Percentiles rank a stretch among this genome's conserved stretches.
These are phyloP conservation scores for Sugiyamaella novakii DNA, from an alignment of 1,139 yeast species.

Conservation along the genomic window DNA sequence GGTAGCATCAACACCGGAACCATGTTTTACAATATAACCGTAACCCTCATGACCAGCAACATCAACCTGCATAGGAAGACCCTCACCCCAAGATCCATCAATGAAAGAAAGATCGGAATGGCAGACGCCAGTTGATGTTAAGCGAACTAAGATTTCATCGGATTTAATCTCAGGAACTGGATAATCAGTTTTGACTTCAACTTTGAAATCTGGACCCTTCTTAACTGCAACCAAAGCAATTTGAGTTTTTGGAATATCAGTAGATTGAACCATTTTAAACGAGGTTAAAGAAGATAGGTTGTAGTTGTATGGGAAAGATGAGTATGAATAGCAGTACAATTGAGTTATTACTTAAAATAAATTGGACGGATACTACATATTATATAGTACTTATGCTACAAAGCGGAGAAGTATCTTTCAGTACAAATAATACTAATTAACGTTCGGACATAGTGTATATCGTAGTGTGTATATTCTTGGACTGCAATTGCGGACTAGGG, in stretches of 20 bases:
- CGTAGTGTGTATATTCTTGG: no score
- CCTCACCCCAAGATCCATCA: conserved; percentile 30
- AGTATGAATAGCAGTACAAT: no score
- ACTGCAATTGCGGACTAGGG: no score
- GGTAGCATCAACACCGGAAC: conserved; percentile 27
- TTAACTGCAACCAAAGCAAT: conserved; percentile 33
- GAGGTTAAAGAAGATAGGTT: not conserved
- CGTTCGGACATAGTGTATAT: no score
- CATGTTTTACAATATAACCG: conserved; percentile 34
- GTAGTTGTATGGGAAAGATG: no score
- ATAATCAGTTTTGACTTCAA: conserved; percentile 30
- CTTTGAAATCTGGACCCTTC: conserved; percentile 27
- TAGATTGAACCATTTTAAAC: not conserved
- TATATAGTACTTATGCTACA: no score
- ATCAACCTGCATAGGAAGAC: conserved; percentile 1
- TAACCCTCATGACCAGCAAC: conserved; percentile 38
- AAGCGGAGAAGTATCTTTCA: no score
- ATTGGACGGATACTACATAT: no score
- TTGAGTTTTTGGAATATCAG: conserved; percentile 32
- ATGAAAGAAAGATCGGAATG: conserved; percentile 43
- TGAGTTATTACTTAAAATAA: no score
- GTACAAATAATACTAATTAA: no score
- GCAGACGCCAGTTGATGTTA: conserved; percentile 43
- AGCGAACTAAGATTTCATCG: conserved; percentile 37
- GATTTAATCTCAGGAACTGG: conserved; percentile 38